Conservation (phyloP, 2,329 filamentous ascomycete species). For the Anthostomella pinea region DNA sequence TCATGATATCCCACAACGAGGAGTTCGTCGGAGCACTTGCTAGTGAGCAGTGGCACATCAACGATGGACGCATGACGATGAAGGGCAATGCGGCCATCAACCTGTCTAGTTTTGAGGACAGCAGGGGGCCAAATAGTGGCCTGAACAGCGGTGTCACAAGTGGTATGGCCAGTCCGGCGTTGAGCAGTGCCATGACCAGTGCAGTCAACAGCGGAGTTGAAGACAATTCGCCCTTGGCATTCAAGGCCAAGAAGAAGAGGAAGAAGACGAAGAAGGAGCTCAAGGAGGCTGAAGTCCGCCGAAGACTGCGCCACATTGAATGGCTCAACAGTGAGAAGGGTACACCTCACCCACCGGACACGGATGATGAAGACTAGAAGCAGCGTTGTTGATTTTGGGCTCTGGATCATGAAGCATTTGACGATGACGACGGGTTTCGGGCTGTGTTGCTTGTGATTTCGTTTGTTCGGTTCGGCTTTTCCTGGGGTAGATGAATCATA, state of each 20-base stretch:
- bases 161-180: conserved; percentile 45
- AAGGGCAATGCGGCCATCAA: conserved; percentile 73
- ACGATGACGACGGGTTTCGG: no score
- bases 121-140: conserved; percentile 33
- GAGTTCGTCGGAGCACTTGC: conserved; percentile 96
- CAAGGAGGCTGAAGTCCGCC: conserved; percentile 87
- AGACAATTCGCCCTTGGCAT: conserved; percentile 78
- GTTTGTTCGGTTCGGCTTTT: no score
- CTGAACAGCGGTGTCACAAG: conserved; percentile 55
- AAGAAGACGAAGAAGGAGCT: conserved; percentile 96
- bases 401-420: no score
- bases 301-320: conserved; percentile 80
- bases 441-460: no score
- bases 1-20: conserved; percentile 99
- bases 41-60: conserved; percentile 94
- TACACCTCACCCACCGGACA: conserved; percentile 72
- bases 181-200: conserved; percentile 55
- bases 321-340: conserved; percentile 86
- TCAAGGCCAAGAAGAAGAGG: conserved; percentile 90
- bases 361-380: conserved; percentile 68
- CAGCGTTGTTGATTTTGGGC: no score
- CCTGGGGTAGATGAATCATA: no score
- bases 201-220: conserved; percentile 81
- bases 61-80: conserved; percentile 80
- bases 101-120: conserved; percentile 85